These are phyloP conservation scores for Ophiocordyceps robertsii DNA, from an alignment of 2,329 filamentous ascomycete genomes.

Conservation along the genomic window DNA sequence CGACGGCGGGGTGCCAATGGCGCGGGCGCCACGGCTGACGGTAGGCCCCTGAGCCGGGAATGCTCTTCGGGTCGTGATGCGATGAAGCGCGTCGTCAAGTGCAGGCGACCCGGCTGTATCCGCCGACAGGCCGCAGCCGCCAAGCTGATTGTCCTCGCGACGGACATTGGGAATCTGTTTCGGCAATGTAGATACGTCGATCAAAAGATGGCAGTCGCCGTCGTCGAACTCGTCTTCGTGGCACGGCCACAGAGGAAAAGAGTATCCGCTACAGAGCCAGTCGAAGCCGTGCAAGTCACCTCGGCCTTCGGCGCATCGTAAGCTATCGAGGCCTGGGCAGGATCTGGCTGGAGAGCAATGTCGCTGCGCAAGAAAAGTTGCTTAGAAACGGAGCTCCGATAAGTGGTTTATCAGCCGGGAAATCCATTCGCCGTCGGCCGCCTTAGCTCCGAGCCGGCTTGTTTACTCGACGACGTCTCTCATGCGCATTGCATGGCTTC, in stretches of 20 bases:
- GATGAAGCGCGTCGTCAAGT: slow-evolving; percentile 4
- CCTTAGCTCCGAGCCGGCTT: slow-evolving; percentile 8
- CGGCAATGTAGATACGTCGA: background rate
- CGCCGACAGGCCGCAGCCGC: slow-evolving; percentile 15
- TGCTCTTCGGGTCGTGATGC: slow-evolving; percentile 7
- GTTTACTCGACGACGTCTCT: background rate
- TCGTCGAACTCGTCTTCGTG: no score
- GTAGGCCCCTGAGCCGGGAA: slow-evolving; percentile 6
- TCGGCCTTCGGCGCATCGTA: slow-evolving; percentile 1
- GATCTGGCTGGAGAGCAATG: background rate
- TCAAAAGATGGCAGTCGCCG: no score
- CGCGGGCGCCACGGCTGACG: slow-evolving; percentile 4
- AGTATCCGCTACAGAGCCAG: background rate
- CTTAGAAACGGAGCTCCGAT: slow-evolving; percentile 7
- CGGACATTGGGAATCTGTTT: slow-evolving; percentile 12
- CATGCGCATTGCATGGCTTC: slow-evolving; percentile 12
- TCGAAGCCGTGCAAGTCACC: background rate
- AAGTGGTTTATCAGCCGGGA: slow-evolving; percentile 12
- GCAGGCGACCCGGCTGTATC: slow-evolving; percentile 11
- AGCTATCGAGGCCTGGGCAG: background rate
- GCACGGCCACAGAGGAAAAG: background rate
- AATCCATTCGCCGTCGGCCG: slow-evolving; percentile 19
- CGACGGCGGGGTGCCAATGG: slow-evolving; percentile 20
- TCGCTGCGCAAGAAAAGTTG: slow-evolving; percentile 1
- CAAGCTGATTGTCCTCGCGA: slow-evolving; percentile 19